Evolutionary conservation across 306 rosid species (phyloP).

Genomic region (Vigna unguiculata): DNA sequence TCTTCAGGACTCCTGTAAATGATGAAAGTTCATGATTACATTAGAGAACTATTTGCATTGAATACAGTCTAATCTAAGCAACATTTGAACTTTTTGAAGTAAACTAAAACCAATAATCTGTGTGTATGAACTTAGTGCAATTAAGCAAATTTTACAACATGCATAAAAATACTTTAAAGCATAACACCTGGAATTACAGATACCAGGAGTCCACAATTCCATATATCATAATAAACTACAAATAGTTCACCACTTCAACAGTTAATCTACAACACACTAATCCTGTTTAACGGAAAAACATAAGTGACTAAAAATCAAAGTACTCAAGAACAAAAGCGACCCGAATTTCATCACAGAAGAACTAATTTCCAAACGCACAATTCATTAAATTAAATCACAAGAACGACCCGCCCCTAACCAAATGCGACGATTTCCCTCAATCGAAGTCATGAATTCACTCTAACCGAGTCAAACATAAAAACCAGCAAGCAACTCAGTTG

Average conservation of each 20-base stretch:
- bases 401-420: not conserved
- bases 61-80: not conserved
- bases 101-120: not conserved
- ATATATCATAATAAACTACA: not conserved
- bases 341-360: not conserved
- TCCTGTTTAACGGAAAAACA: not conserved
- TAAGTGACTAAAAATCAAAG: not conserved
- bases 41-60: not conserved
- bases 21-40: not conserved
- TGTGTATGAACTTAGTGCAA: not conserved
- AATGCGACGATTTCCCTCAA: not conserved
- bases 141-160: not conserved
- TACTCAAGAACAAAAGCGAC: not conserved
- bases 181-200: not conserved
- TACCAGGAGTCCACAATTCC: not conserved
- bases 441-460: conserved; percentile 20
- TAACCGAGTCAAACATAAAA: conserved; percentile 4
- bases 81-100: not conserved
- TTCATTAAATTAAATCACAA: conserved; percentile 31
- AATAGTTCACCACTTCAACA: not conserved
- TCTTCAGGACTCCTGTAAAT: not conserved
- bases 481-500: conserved; percentile 3
- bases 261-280: not conserved
- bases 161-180: conserved; percentile 2
- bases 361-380: not conserved